phyloP scores from a whole-genome alignment of 192 early-diverging fungal genomes.

The Haplosporangium gracile region DNA sequence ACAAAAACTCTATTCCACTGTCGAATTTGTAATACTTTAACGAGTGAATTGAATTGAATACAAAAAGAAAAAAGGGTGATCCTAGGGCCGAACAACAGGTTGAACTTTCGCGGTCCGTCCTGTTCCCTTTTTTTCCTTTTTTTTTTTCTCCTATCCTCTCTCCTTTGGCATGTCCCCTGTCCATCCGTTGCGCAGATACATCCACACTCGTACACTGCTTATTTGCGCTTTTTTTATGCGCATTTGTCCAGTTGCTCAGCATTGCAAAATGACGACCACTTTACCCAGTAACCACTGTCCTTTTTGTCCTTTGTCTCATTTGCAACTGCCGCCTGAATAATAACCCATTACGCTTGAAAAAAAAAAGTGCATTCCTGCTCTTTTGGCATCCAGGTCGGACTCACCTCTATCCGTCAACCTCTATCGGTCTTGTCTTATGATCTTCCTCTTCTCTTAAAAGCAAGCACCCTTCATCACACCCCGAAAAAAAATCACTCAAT shows the following conservation, averaged over 20 bases:
- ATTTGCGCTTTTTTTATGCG: not conserved
- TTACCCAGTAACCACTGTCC: not conserved
- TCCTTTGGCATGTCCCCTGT: not conserved
- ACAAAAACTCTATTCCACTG: conserved; percentile 1
- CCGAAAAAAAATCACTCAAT: not conserved
- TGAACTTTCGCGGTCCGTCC: not conserved
- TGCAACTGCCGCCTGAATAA: not conserved
- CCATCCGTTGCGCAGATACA: not conserved
- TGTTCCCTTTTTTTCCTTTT: not conserved
- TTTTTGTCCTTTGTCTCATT: not conserved
- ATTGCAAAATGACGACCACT: not conserved
- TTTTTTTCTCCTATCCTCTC: not conserved
- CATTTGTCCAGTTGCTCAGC: not conserved
- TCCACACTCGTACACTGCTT: not conserved
- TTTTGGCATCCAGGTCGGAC: not conserved
- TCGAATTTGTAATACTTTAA: not conserved
- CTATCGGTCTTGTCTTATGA: not conserved
- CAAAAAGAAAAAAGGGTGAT: not conserved
- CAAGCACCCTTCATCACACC: not conserved
- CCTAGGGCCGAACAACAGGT: not conserved
- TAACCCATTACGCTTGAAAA: not conserved
- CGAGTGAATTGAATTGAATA: not conserved
- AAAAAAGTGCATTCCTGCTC: not conserved
- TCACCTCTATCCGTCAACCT: not conserved
- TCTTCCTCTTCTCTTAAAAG: not conserved